These are phyloP conservation scores for Apiospora pterosperma DNA, from an alignment of 2,329 filamentous ascomycete species.

Conservation along the genomic window DNA sequence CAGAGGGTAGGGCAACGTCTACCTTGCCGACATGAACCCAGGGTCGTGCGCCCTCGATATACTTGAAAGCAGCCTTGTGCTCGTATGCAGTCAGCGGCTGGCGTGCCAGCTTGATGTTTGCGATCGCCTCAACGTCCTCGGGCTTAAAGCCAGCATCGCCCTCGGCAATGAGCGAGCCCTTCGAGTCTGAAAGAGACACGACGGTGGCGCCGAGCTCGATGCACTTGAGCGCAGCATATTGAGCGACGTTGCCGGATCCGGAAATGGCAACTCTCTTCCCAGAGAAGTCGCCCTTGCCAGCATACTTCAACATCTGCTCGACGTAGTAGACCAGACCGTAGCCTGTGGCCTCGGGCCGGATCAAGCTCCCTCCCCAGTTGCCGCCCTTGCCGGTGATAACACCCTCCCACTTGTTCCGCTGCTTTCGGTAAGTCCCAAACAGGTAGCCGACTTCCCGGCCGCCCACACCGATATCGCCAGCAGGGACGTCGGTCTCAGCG, in stretches of 20 bases:
- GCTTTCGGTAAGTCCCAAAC: conserved; percentile 89
- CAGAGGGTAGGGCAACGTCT: conserved; percentile 87
- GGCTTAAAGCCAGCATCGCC: conserved; percentile 70
- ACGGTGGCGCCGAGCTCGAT: conserved; percentile 94
- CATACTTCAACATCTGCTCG: conserved; percentile 90
- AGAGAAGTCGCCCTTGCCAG: conserved; percentile 78
- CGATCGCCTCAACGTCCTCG: conserved; percentile 76
- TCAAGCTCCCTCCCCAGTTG: conserved; percentile 88
- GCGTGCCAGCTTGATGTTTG: conserved; percentile 81
- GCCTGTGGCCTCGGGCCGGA: conserved; percentile 94
- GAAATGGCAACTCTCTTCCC: conserved; percentile 96
- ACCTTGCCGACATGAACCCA: conserved; percentile 89
- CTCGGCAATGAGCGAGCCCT: conserved; percentile 76
- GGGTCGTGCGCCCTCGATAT: conserved; percentile 81
- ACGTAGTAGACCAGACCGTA: conserved; percentile 97
- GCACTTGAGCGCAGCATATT: conserved; percentile 93
- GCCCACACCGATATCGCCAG: conserved; percentile 93
- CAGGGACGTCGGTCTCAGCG: conserved; percentile 91
- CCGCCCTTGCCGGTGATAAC: conserved; percentile 94
- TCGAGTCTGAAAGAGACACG: conserved; percentile 89
- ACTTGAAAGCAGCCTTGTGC: conserved; percentile 65
- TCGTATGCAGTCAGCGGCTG: conserved; percentile 75
- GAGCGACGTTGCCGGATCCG: conserved; percentile 95
- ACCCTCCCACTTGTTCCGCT: conserved; percentile 90
- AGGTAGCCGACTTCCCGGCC: conserved; percentile 91